Percentiles rank a stretch among this genome's conserved stretches.
Conservation (phyloP, 2,329 filamentous ascomycete genomes). For the Leptodontidium sp. region DNA sequence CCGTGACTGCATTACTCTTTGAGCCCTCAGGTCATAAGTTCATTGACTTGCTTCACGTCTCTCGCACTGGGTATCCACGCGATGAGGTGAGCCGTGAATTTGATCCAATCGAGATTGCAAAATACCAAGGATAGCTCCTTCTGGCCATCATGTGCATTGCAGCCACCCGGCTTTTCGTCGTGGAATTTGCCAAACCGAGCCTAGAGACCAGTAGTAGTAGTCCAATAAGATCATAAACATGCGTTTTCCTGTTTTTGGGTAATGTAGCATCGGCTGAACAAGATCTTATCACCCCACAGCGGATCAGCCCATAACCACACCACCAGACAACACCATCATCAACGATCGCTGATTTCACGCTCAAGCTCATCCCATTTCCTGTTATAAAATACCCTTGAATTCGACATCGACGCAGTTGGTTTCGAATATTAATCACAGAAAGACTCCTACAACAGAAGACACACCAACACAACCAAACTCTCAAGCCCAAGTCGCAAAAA, state of each 20-base stretch:
- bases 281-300: neutral
- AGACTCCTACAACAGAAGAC: slow-evolving; percentile 1
- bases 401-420: neutral
- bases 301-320: slow-evolving; percentile 4
- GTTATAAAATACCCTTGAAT: slow-evolving; percentile 1
- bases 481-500: slow-evolving; percentile 2
- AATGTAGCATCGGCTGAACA: neutral
- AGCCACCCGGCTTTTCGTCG: slow-evolving; percentile 1
- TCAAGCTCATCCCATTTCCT: neutral
- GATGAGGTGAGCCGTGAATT: neutral
- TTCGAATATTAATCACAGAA: slow-evolving; percentile 7
- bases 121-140: neutral
- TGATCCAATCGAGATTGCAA: slow-evolving; percentile 6
- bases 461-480: neutral
- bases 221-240: slow-evolving; percentile 4
- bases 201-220: slow-evolving; percentile 1
- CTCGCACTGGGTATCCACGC: no score
- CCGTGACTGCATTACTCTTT: no score
- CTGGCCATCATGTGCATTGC: slow-evolving; percentile 1
- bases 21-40: no score
- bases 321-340: neutral
- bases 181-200: slow-evolving; percentile 3
- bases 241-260: neutral
- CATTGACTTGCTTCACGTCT: no score
- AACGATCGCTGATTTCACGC: neutral